Base-by-base conservation (phyloP, 2,329 filamentous ascomycete genomes). In the Chaetomium olivaceum region DNA sequence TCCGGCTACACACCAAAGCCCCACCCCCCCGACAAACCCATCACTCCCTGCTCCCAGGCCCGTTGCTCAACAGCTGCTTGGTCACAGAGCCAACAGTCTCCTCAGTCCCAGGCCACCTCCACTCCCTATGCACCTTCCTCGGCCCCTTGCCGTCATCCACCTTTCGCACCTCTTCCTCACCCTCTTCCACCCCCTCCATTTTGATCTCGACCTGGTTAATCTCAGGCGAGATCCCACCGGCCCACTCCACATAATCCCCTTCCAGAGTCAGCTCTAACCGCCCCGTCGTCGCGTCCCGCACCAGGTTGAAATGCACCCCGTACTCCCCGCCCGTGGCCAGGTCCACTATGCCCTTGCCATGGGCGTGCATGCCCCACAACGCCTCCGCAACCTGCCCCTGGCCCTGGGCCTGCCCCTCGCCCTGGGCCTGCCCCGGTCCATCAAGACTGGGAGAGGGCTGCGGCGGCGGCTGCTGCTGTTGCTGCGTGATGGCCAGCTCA, bases 41-140 rank as follows among this genome's bases (percentile, higher is more conserved):
- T 48, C 46, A 48, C 21, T 48, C 39, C 25, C 43, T 36, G 51
- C 6, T 50, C 23, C 19, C 25, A 14, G 63, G 68, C 9, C 63
- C 63, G 14, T 56, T 63, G 2, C 60, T 54, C 48, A 70, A 31
- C 5, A 69, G 25, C 4, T 67, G 59, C 52, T 55, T 68, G 11
- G 68, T 64, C 2, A 70, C 61, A 7, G 61, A 52, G 8, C 65
- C 64, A 14, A 70, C 77, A 31, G 76, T 84, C 2, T 80, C 83
- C 16, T 78, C 79, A 0, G 51, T 23, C 12, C 78, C 82, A 75
- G 82, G 84, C 69, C 68, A 71, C 48, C 19, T 61, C 69, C 69
- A 71, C 27, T 63, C 58, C 14, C 50, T 36, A 7, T 63, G 65
- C 14, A 60, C 62, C 5, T 56, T 59, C 60, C 58, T 57, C 6